Percentiles rank a stretch among this genome's conserved stretches.
Evolutionary conservation across 2,329 filamentous ascomycete species (phyloP).

Genomic region (Cladosporium austrohemisphaericum): DNA sequence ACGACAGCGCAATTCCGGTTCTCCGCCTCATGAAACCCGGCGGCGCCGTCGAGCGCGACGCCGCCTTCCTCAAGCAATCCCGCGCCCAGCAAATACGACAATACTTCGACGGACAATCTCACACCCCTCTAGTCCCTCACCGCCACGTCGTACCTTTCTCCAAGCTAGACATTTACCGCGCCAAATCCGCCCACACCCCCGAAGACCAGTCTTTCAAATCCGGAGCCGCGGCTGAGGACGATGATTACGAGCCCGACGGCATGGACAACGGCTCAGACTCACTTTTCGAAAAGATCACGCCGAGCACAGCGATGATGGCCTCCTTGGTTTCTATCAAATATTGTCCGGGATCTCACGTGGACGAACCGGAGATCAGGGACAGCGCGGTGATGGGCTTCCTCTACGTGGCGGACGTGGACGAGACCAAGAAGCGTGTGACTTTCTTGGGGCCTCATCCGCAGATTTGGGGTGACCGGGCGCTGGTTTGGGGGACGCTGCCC

Average conservation of each 20-base stretch:
- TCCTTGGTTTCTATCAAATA: slow-evolving; percentile 80
- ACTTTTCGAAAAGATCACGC: slow-evolving; percentile 51
- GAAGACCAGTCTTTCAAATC: slow-evolving; percentile 33
- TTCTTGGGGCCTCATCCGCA: slow-evolving; percentile 81
- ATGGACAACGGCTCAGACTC: slow-evolving; percentile 4
- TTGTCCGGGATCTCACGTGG: slow-evolving; percentile 61
- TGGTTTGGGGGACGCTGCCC: slow-evolving; percentile 84
- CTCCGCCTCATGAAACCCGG: slow-evolving; percentile 79
- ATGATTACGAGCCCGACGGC: slow-evolving; percentile 43
- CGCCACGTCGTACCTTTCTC: slow-evolving; percentile 80
- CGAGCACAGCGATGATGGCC: slow-evolving; percentile 68
- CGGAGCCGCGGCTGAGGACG: slow-evolving; percentile 40
- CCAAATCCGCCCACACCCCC: slow-evolving; percentile 22
- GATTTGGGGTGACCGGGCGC: slow-evolving; percentile 70
- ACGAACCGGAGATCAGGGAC: slow-evolving; percentile 66
- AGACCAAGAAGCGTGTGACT: slow-evolving; percentile 73
- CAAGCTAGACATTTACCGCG: slow-evolving; percentile 62
- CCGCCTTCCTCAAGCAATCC: slow-evolving; percentile 66
- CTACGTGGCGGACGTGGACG: slow-evolving; percentile 88
- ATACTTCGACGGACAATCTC: slow-evolving; percentile 84
- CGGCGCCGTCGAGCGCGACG: slow-evolving; percentile 74
- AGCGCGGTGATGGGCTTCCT: slow-evolving; percentile 87
- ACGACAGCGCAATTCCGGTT: slow-evolving; percentile 67
- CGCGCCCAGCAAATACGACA: slow-evolving; percentile 77
- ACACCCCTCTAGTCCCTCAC: slow-evolving; percentile 74